Evolutionary conservation across 345 rosid genomes (phyloP), one percentile per base, ranked within the genome.

Genomic region (Mercurialis annua): DNA sequence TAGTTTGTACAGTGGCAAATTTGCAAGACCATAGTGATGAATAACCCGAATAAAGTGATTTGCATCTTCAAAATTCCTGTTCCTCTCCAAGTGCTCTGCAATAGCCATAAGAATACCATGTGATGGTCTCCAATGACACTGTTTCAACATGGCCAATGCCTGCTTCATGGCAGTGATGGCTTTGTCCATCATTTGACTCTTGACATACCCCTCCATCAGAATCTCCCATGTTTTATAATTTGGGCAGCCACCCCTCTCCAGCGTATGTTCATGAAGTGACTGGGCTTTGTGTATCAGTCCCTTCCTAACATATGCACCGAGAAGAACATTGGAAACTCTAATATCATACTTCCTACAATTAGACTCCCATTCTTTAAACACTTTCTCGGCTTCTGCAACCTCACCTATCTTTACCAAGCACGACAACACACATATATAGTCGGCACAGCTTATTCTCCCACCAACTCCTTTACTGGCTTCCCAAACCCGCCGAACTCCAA

Each of bases 151-250:
- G 14, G 68, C 7, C 42, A 85, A 73, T n/a, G 73, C 81, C 67
- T 62, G 64, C 78, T 64, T 79, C 89, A 85, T 75, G 44, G 89
- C 86, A 70, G 72, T 69, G 21, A 84, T 50, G 38, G 89, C 90
- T 65, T 85, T 82, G n/a, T 69, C 82, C 85, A 85, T 82, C 58
- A 75, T 66, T 50, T 64, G 59, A 68, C 73, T 62, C 60, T 75
- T 82, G 66, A 84, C 76, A 86, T 85, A 82, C 29, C 87, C 90
- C 72, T 88, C 90, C 79, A 72, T 78, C 18, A 88, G 72, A 57
- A 88, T 88, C 51, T 88, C 93, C 93, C 90, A 88, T n/a, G 90
- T 86, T 79, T 85, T 88, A 69, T 78, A 85, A 69, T 88, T 88
- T 20, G 94, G 90, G 53, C 36, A 38, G 53, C 90, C 90, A 61